These are phyloP conservation scores for Taphrina flavorubra DNA, from an alignment of 1,139 yeast genomes.

Conservation along the genomic window DNA sequence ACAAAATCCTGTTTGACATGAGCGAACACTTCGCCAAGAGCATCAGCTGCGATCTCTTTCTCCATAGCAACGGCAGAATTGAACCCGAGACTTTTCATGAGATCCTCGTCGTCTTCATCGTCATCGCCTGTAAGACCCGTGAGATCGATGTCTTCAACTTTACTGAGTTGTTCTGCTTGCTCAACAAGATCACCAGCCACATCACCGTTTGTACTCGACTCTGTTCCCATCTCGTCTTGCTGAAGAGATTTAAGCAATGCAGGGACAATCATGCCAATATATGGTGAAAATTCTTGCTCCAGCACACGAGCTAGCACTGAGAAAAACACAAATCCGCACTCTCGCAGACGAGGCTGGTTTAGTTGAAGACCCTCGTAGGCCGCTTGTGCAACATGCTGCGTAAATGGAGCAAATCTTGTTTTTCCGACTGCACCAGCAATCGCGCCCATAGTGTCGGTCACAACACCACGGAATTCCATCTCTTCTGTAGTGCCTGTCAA, in stretches of 20 bases:
- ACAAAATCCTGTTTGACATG: constrained; percentile 83
- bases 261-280: constrained; percentile 81
- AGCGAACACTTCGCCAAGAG: constrained; percentile 83
- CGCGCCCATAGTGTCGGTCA: constrained; percentile 90
- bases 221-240: constrained; percentile 59
- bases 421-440: constrained; percentile 98
- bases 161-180: constrained; percentile 47
- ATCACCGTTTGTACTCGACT: constrained; percentile 41
- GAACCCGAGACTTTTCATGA: constrained; percentile 73
- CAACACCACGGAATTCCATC: constrained; percentile 64
- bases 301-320: constrained; percentile 94
- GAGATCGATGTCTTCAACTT: constrained; percentile 47
- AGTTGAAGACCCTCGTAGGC: constrained; percentile 81
- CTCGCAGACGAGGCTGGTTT: constrained; percentile 84
- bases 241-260: constrained; percentile 81
- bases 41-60: constrained; percentile 96
- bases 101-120: constrained; percentile 50
- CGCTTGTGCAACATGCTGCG: constrained; percentile 86
- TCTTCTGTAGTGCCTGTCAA: constrained; percentile 50
- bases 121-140: constrained; percentile 50
- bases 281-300: constrained; percentile 85
- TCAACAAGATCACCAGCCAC: constrained; percentile 44
- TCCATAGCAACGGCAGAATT: constrained; percentile 95
- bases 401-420: constrained; percentile 80
- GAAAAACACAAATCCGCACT: constrained; percentile 92